A percentile compares a stretch with the other conserved stretches of the same genome.
Conservation (phyloP, 208 protist species). For the Crithidia thermophila region DNA sequence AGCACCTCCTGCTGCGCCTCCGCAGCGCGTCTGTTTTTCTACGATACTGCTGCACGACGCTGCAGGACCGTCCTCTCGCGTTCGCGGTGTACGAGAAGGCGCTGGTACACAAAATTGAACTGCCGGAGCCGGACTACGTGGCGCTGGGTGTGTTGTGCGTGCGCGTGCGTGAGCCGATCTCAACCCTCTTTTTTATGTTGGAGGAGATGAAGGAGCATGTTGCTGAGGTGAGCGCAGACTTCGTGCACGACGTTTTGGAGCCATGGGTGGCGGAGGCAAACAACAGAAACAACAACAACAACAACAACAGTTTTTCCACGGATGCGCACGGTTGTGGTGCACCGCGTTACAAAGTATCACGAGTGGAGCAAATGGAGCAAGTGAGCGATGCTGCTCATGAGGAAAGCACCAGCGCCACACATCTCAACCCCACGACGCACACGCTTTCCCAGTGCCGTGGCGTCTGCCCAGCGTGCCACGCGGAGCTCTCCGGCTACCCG, state of each 20-base stretch:
- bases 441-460: conserved; percentile 1
- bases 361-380: conserved; percentile 6
- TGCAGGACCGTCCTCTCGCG: conserved; percentile 27
- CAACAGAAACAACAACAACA: background rate
- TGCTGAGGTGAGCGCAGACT: conserved; percentile 27
- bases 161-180: conserved; percentile 36
- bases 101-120: conserved; percentile 45
- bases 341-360: background rate
- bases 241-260: conserved; percentile 48
- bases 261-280: conserved; percentile 39
- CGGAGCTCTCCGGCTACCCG: conserved; percentile 38
- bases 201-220: conserved; percentile 62
- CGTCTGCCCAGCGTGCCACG: conserved; percentile 26
- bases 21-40: conserved; percentile 64
- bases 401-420: too few relatives aligned
- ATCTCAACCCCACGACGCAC: too few relatives aligned
- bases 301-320: too few relatives aligned
- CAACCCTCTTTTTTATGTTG: conserved; percentile 55
- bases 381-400: too few relatives aligned
- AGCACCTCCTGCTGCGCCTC: conserved; percentile 42
- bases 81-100: conserved; percentile 54
- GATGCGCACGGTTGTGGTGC: too few relatives aligned
- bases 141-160: conserved; percentile 57
- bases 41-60: conserved; percentile 40
- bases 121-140: conserved; percentile 50